Percentiles rank a stretch among this genome's conserved stretches.
These are phyloP conservation scores for Aspergillus hancockii DNA, from an alignment of 495 filamentous ascomycete species.

Conservation along the genomic window DNA sequence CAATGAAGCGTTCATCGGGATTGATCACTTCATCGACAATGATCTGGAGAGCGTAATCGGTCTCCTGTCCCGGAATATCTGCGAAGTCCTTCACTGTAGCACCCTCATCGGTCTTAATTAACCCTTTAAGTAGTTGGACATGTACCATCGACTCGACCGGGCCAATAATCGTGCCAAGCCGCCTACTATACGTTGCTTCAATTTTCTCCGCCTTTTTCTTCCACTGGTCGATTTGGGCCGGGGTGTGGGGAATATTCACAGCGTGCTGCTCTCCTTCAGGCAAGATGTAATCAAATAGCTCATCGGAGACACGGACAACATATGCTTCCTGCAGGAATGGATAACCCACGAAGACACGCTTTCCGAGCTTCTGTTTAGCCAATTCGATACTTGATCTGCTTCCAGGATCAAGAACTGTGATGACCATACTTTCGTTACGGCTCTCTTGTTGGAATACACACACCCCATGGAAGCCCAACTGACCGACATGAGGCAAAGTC, in stretches of 20 bases:
- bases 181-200: constrained; percentile 83
- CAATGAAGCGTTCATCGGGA: constrained; percentile 90
- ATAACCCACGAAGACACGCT: constrained; percentile 89
- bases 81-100: constrained; percentile 93
- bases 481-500: constrained; percentile 75
- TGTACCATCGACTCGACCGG: constrained; percentile 85
- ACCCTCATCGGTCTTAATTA: constrained; percentile 87
- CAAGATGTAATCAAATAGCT: constrained; percentile 86
- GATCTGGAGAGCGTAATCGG: constrained; percentile 86
- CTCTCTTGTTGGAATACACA: constrained; percentile 97
- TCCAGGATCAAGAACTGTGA: constrained; percentile 77
- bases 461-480: constrained; percentile 85
- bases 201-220: constrained; percentile 80
- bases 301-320: constrained; percentile 85
- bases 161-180: constrained; percentile 85
- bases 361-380: constrained; percentile 77
- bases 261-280: constrained; percentile 61
- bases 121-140: constrained; percentile 87
- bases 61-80: constrained; percentile 83
- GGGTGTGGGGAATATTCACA: constrained; percentile 67
- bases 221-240: constrained; percentile 80
- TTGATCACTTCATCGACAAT: constrained; percentile 89
- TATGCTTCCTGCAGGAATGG: constrained; percentile 95
- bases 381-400: constrained; percentile 65
- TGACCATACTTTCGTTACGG: constrained; percentile 93